Conservation (phyloP, 306 rosid species). For the Mucuna pruriens region DNA sequence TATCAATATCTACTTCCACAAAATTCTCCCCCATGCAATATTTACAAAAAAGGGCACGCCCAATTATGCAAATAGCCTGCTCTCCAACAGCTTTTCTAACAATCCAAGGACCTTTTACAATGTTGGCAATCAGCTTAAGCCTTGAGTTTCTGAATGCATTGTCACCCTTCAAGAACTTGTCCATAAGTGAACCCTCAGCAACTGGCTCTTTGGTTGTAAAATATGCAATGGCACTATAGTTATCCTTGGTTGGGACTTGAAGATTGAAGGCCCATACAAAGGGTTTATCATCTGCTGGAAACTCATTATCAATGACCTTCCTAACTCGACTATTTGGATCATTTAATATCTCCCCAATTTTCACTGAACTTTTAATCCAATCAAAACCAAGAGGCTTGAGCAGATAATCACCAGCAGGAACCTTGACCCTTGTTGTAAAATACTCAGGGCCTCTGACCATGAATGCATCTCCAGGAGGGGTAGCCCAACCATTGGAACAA, state of each 20-base stretch:
- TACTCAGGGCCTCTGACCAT: slow-evolving; percentile 93
- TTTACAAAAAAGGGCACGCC: slow-evolving; percentile 77
- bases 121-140: slow-evolving; percentile 85
- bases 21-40: slow-evolving; percentile 61
- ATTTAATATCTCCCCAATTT: slow-evolving; percentile 69
- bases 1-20: slow-evolving; percentile 90
- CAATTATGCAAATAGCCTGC: slow-evolving; percentile 86
- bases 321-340: slow-evolving; percentile 65
- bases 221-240: slow-evolving; percentile 77
- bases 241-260: slow-evolving; percentile 82
- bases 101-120: slow-evolving; percentile 91
- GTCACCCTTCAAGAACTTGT: slow-evolving; percentile 70
- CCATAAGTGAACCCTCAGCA: slow-evolving; percentile 70
- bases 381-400: slow-evolving; percentile 92
- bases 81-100: slow-evolving; percentile 90
- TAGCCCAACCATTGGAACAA: slow-evolving; percentile 81
- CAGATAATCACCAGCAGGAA: slow-evolving; percentile 73
- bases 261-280: slow-evolving; percentile 90
- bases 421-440: slow-evolving; percentile 70
- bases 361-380: slow-evolving; percentile 83
- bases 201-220: slow-evolving; percentile 62
- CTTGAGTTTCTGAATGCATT: slow-evolving; percentile 71
- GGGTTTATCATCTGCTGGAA: slow-evolving; percentile 64
- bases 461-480: slow-evolving; percentile 78
- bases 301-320: slow-evolving; percentile 67